A percentile compares a stretch with the other conserved stretches of the same genome.
Evolutionary conservation across 2,329 filamentous ascomycete species (phyloP).

Genomic region (Trichophyton equinum): DNA sequence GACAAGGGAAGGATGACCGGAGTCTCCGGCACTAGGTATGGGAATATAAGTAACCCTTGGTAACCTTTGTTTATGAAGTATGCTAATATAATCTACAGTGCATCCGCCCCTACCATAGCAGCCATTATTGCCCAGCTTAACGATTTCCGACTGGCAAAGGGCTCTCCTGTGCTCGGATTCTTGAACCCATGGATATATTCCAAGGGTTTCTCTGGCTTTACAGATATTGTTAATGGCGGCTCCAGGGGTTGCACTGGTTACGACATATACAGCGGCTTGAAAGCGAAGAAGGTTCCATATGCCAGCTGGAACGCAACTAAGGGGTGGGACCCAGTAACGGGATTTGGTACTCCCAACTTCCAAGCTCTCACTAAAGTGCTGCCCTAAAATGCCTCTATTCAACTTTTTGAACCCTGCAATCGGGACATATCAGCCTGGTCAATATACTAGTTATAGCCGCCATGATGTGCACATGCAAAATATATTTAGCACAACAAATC

Average conservation of each 20-base stretch:
- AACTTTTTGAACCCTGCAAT: neutral
- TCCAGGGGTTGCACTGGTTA: conserved; percentile 35
- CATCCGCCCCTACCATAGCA: conserved; percentile 51
- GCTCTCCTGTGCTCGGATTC: conserved; percentile 44
- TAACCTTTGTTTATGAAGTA: too few relatives aligned
- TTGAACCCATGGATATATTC: conserved; percentile 51
- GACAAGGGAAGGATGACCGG: conserved; percentile 25
- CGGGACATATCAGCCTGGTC: neutral
- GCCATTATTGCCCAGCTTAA: conserved; percentile 54
- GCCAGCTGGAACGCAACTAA: conserved; percentile 41
- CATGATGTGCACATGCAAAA: neutral
- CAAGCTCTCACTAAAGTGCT: conserved; percentile 9
- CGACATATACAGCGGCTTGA: conserved; percentile 10
- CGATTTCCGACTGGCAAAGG: conserved; percentile 45
- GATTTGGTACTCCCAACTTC: conserved; percentile 27
- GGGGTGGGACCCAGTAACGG: conserved; percentile 41
- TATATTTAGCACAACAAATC: neutral
- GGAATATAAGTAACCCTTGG: neutral
- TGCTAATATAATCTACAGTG: conserved; percentile 22
- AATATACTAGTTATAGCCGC: neutral
- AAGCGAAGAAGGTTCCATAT: conserved; percentile 25
- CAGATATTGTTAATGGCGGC: conserved; percentile 38
- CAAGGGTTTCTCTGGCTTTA: conserved; percentile 33
- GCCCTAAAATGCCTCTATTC: conserved; percentile 4
- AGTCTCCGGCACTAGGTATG: conserved; percentile 36